A percentile compares a stretch with the other conserved stretches of the same genome.
Evolutionary conservation across 306 rosid species (phyloP).

Genomic region (Astragalus glycyphyllos): DNA sequence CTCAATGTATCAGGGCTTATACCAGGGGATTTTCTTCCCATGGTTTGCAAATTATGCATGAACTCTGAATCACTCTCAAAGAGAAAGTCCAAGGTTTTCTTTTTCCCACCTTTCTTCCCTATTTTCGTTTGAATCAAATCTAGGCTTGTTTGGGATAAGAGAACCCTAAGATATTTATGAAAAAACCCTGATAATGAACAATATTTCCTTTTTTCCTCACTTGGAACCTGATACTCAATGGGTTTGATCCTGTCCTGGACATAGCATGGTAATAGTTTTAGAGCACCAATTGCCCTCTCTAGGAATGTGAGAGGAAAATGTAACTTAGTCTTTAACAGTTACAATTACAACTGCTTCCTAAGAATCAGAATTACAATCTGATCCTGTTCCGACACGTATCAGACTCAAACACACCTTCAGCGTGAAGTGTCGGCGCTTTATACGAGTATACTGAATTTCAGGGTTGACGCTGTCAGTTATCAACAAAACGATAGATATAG

Average conservation of each 20-base stretch:
- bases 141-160: slow-evolving; percentile 3
- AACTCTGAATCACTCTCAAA: background rate
- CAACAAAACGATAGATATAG: slow-evolving; percentile 2
- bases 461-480: background rate
- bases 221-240: background rate
- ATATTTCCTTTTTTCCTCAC: background rate
- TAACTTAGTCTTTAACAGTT: background rate
- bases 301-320: background rate
- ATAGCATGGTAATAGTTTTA: background rate
- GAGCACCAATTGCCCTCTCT: slow-evolving; percentile 5
- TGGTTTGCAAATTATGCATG: slow-evolving; percentile 10
- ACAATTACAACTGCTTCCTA: background rate
- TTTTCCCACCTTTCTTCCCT: slow-evolving; percentile 6
- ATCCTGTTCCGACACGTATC: no score
- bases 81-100: background rate
- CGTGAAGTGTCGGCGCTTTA: no score
- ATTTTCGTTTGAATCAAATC: background rate
- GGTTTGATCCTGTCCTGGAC: background rate
- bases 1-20: slow-evolving; percentile 19
- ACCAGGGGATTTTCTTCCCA: background rate
- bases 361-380: no score
- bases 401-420: no score
- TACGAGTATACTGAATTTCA: background rate
- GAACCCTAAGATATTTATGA: background rate
- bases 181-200: background rate